Conservation (phyloP, 148 eudicot species). For the Hydrangea macrophylla region DNA sequence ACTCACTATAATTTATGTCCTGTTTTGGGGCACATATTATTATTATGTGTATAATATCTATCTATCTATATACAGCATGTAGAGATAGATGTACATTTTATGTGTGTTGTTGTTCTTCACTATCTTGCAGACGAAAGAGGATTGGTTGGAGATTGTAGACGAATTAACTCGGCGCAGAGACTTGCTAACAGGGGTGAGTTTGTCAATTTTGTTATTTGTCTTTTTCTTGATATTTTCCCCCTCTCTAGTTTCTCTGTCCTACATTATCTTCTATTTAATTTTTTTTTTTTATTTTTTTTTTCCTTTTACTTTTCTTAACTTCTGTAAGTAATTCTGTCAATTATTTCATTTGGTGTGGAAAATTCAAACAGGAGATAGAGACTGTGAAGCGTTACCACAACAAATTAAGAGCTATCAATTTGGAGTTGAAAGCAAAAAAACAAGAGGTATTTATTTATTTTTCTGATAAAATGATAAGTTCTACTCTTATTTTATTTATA, state of each 20-base stretch:
- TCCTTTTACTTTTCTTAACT: too few species aligned
- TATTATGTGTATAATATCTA: too few species aligned
- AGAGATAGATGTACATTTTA: neutral
- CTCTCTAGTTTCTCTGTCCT: neutral
- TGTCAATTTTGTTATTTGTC: neutral
- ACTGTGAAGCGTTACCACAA: slow-evolving; percentile 4
- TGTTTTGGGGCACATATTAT: neutral
- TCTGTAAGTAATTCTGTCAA: too few species aligned
- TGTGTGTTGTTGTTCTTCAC: neutral
- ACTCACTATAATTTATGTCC: too few species aligned
- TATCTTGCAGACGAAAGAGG: slow-evolving; percentile 4
- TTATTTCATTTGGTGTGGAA: too few species aligned
- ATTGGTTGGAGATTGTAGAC: neutral
- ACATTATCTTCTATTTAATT: too few species aligned
- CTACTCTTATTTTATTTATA: too few species aligned
- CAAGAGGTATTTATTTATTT: slow-evolving; percentile 8
- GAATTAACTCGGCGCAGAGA: neutral
- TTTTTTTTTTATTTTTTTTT: too few species aligned
- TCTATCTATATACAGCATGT: neutral
- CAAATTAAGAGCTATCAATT: neutral
- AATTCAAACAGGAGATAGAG: slow-evolving; percentile 7
- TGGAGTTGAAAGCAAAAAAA: neutral
- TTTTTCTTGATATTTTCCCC: neutral
- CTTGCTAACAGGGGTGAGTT: slow-evolving; percentile 5
- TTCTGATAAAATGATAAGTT: too few species aligned